Percentiles rank a stretch among this genome's conserved stretches.
Conservation (phyloP, 108 stramenopile genomes). For the Chaetoceros tenuissimus region DNA sequence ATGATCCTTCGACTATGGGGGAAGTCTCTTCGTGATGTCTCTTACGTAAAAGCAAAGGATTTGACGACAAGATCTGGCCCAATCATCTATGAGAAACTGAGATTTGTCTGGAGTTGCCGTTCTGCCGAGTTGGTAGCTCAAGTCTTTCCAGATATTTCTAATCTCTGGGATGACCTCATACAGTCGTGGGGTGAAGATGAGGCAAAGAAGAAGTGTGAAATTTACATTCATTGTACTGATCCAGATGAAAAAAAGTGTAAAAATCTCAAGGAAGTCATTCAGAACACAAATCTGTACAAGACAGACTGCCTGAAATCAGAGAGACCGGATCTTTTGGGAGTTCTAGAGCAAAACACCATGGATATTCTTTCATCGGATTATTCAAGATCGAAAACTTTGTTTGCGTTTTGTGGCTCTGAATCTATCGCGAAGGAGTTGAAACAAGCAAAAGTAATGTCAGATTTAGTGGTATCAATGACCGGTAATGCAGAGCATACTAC, state of each 20-base stretch:
- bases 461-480: too few species aligned
- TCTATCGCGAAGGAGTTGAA: too few species aligned
- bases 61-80: neutral
- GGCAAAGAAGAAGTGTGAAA: conserved; percentile 20
- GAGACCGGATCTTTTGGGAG: conserved; percentile 11
- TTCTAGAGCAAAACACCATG: conserved; percentile 26
- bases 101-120: conserved; percentile 28
- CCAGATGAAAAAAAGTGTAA: conserved; percentile 11
- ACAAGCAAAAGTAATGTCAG: too few species aligned
- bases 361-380: too few species aligned
- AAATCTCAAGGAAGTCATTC: conserved; percentile 13
- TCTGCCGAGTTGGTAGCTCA: conserved; percentile 21
- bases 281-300: conserved; percentile 10
- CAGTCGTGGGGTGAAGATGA: conserved; percentile 22
- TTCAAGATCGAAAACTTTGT: too few species aligned
- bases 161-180: conserved; percentile 17
- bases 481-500: too few species aligned
- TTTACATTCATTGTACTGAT: conserved; percentile 28
- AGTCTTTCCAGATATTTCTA: conserved; percentile 26
- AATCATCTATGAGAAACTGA: conserved; percentile 12
- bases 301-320: conserved; percentile 9
- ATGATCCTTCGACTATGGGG: conserved; percentile 27
- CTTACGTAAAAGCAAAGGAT: neutral
- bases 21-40: conserved; percentile 12
- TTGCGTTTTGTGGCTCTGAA: too few species aligned